Evolutionary conservation across 108 stramenopile species (phyloP).

Genomic region (Cyclotella sp.): DNA sequence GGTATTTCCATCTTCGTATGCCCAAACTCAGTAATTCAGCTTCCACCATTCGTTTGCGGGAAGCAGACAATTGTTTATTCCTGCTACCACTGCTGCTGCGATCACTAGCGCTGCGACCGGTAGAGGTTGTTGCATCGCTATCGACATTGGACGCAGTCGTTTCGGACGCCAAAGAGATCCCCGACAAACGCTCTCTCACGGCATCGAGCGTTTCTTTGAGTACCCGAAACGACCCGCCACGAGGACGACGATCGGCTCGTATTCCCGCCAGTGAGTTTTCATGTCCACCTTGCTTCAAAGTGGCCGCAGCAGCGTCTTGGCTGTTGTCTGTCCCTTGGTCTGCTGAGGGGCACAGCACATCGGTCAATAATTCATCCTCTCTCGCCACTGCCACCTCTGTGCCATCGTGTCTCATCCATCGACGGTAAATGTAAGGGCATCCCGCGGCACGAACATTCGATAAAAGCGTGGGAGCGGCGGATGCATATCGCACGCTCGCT

Average conservation of each 20-base stretch:
- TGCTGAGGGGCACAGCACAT: not conserved
- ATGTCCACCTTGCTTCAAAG: not conserved
- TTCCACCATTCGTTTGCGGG: slow-evolving; percentile 12
- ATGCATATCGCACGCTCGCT: slow-evolving; percentile 8
- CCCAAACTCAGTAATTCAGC: slow-evolving; percentile 56
- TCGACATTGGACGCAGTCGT: not conserved
- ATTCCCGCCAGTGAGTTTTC: not conserved
- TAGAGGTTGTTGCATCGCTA: not conserved
- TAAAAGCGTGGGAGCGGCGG: slow-evolving; percentile 36
- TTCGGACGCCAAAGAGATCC: not conserved
- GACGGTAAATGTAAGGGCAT: slow-evolving; percentile 61
- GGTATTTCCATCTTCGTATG: slow-evolving; percentile 68
- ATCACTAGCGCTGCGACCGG: not conserved
- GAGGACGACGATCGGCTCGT: slow-evolving; percentile 31
- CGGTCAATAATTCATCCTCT: slow-evolving; percentile 57
- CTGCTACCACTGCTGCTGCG: not conserved
- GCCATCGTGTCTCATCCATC: slow-evolving; percentile 76
- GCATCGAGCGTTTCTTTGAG: not conserved
- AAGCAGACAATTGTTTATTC: too few species aligned
- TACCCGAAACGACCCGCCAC: slow-evolving; percentile 22
- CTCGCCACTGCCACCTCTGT: slow-evolving; percentile 59
- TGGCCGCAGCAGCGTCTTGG: not conserved
- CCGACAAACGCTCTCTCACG: not conserved
- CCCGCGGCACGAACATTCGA: slow-evolving; percentile 45
- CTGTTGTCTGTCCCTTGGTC: not conserved